A percentile compares a stretch with the other conserved stretches of the same genome.
Conservation (phyloP, 2,329 filamentous ascomycete genomes). For the Pseudogymnoascus sp. region DNA sequence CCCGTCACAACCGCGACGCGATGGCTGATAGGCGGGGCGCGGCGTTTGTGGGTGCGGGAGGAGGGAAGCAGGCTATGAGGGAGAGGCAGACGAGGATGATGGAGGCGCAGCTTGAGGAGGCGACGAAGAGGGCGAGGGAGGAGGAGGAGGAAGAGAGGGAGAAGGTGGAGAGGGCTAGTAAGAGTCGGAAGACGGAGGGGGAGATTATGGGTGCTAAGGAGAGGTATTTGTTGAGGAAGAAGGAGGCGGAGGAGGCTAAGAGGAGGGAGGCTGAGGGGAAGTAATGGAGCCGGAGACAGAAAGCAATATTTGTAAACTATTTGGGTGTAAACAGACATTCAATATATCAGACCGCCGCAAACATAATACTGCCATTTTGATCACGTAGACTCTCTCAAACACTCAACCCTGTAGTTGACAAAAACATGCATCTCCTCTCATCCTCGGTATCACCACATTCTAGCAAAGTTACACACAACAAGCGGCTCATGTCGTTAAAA, state of each 20-base stretch:
- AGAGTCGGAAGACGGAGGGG: constrained; percentile 69
- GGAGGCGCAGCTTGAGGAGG: constrained; percentile 67
- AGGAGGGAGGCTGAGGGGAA: constrained; percentile 37
- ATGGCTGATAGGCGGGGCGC: constrained; percentile 13
- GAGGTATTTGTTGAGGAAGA: constrained; percentile 70
- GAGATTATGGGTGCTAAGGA: constrained; percentile 75
- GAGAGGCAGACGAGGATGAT: constrained; percentile 74
- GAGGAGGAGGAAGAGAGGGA: constrained; percentile 59
- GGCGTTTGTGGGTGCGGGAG: constrained; percentile 36
- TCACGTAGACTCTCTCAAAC: not conserved
- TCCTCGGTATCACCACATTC: not conserved
- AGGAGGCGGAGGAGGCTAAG: constrained; percentile 63
- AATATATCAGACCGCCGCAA: not conserved
- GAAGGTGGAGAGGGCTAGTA: constrained; percentile 56
- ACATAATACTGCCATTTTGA: not conserved
- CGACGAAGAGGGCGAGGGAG: constrained; percentile 64
- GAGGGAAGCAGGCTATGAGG: constrained; percentile 59
- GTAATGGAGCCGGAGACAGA: not conserved
- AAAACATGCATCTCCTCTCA: not conserved
- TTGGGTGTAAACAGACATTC: not conserved
- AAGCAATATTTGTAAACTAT: not conserved
- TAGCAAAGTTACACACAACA: not conserved
- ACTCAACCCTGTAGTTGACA: too few relatives aligned
- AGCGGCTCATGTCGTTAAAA: not conserved
- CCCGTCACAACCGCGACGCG: not conserved